Conservation (phyloP, 257 asterid genomes). For the Henckelia pumila region DNA sequence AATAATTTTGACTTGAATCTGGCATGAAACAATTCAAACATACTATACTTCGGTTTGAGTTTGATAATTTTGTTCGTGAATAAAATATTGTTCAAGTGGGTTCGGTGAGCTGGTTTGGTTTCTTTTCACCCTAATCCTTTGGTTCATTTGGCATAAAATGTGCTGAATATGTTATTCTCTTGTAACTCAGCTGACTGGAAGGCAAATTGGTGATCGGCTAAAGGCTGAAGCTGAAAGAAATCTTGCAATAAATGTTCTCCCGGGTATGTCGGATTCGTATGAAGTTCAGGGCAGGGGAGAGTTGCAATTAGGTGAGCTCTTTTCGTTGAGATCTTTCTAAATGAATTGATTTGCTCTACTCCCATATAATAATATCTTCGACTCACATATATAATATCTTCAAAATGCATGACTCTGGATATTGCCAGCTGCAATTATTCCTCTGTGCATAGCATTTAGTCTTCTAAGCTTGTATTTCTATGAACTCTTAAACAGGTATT, state of each 20-base stretch:
- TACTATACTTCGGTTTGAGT: neutral
- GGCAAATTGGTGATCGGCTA: conserved; percentile 93
- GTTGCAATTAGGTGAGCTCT: conserved; percentile 85
- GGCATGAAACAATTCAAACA: neutral
- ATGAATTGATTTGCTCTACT: conserved; percentile 8
- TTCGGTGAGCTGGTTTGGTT: neutral
- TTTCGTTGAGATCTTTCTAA: conserved; percentile 17
- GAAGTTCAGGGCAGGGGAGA: conserved; percentile 99
- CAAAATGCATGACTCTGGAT: conserved; percentile 8
- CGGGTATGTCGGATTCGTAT: conserved; percentile 82
- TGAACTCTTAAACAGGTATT: conserved; percentile 56
- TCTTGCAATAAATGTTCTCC: conserved; percentile 90
- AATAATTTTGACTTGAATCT: neutral
- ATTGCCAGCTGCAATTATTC: conserved; percentile 7
- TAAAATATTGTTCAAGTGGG: neutral
- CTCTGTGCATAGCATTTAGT: conserved; percentile 19
- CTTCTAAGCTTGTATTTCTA: conserved; percentile 2
- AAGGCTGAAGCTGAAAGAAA: conserved; percentile 94
- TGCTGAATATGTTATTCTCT: conserved; percentile 24
- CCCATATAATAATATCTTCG: neutral
- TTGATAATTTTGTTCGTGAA: neutral
- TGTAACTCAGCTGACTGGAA: conserved; percentile 72
- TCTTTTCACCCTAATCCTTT: neutral
- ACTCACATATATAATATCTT: too few species aligned
- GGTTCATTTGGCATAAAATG: conserved; percentile 14